Conservation (phyloP, 2,329 filamentous ascomycete genomes). For the Trichoderma endophyticum region DNA sequence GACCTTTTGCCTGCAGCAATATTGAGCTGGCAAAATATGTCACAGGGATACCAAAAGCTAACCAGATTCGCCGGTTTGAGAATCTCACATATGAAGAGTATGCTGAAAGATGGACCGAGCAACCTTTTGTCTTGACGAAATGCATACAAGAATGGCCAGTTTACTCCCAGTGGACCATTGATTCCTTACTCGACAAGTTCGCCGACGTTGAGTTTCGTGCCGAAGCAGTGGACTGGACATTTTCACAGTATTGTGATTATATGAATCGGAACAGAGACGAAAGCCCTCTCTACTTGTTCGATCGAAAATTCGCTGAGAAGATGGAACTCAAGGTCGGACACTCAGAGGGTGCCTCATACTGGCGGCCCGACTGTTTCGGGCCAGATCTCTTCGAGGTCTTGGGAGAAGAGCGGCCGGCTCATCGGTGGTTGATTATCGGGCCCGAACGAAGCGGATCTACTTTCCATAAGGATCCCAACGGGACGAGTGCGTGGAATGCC, state of each 20-base stretch:
- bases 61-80: conserved; percentile 68
- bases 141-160: conserved; percentile 81
- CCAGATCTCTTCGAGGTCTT: conserved; percentile 81
- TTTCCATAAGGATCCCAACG: conserved; percentile 83
- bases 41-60: conserved; percentile 66
- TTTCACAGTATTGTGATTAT: conserved; percentile 77
- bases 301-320: conserved; percentile 81
- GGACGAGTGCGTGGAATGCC: conserved; percentile 85
- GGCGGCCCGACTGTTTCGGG: conserved; percentile 79
- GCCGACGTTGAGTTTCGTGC: conserved; percentile 71
- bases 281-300: conserved; percentile 89
- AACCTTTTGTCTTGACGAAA: conserved; percentile 81
- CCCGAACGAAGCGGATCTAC: conserved; percentile 85
- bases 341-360: conserved; percentile 59
- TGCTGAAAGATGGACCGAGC: conserved; percentile 68
- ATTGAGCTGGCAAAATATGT: conserved; percentile 65
- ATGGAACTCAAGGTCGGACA: conserved; percentile 67
- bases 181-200: conserved; percentile 63
- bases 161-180: conserved; percentile 69
- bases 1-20: conserved; percentile 86
- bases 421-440: conserved; percentile 89
- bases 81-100: conserved; percentile 73
- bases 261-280: conserved; percentile 79
- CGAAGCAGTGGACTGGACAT: conserved; percentile 89
- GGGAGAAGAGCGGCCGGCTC: conserved; percentile 74